Evolutionary conservation across 495 filamentous ascomycete species (phyloP).

Genomic region (Lepidopterella palustris): DNA sequence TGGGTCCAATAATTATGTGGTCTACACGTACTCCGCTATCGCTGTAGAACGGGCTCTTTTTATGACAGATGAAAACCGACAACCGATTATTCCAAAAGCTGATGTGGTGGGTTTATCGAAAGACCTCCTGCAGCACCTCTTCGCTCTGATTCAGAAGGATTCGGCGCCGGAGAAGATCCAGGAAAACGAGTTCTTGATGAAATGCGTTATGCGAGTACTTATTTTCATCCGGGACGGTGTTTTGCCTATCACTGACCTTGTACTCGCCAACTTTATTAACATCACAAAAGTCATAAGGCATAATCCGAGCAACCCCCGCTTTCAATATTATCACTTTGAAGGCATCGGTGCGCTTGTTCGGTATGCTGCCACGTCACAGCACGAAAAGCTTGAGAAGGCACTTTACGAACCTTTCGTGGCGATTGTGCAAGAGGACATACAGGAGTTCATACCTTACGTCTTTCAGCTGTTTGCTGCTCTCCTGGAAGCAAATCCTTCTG

Average conservation of each 20-base stretch:
- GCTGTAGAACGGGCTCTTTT: constrained; percentile 83
- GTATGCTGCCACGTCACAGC: constrained; percentile 61
- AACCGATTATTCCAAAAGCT: constrained; percentile 64
- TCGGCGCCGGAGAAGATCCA: constrained; percentile 82
- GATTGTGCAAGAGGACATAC: constrained; percentile 72
- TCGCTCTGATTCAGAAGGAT: constrained; percentile 78
- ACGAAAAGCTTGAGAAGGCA: constrained; percentile 64
- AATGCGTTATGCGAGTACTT: constrained; percentile 93
- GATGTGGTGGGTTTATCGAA: constrained; percentile 74
- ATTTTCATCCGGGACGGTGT: constrained; percentile 82
- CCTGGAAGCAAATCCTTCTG: constrained; percentile 72
- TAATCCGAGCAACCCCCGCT: constrained; percentile 95
- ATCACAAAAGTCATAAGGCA: constrained; percentile 82
- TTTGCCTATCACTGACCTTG: constrained; percentile 58
- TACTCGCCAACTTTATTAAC: constrained; percentile 69
- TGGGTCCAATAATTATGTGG: constrained; percentile 79
- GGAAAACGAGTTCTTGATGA: constrained; percentile 98
- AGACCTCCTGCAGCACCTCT: constrained; percentile 85
- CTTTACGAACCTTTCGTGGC: constrained; percentile 71
- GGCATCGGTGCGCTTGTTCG: constrained; percentile 90
- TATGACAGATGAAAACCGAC: constrained; percentile 62
- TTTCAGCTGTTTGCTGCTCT: constrained; percentile 92
- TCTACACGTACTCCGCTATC: constrained; percentile 95
- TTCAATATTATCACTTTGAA: constrained; percentile 98
- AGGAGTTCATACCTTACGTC: constrained; percentile 93